These are phyloP conservation scores for Penicillium italicum DNA, from an alignment of 2,329 filamentous ascomycete species.

Conservation along the genomic window DNA sequence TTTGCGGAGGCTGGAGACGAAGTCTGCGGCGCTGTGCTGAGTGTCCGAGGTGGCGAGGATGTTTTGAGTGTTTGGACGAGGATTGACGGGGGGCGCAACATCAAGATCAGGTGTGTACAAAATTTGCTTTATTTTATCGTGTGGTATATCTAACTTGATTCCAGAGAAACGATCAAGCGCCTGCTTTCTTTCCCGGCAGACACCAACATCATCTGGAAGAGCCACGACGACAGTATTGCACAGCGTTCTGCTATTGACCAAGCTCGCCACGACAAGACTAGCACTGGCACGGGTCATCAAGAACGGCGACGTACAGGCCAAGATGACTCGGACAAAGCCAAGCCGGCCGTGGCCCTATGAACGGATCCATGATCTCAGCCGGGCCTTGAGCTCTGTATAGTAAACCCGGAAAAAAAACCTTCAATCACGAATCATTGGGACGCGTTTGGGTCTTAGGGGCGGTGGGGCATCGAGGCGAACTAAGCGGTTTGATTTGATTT, in stretches of 20 bases:
- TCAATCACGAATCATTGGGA: slow-evolving; percentile 35
- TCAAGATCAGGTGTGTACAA: slow-evolving; percentile 80
- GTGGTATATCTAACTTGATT: slow-evolving; percentile 17
- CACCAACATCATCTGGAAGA: slow-evolving; percentile 92
- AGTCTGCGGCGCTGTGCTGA: slow-evolving; percentile 90
- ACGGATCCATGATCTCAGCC: slow-evolving; percentile 19
- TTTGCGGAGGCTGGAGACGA: slow-evolving; percentile 91
- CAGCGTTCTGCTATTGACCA: slow-evolving; percentile 88
- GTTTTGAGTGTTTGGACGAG: slow-evolving; percentile 97
- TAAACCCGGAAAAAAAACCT: slow-evolving; percentile 31
- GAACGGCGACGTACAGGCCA: slow-evolving; percentile 45
- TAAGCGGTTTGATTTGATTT: slow-evolving; percentile 36
- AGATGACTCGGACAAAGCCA: slow-evolving; percentile 47
- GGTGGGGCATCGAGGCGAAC: slow-evolving; percentile 40
- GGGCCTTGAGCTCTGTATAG: slow-evolving; percentile 38
- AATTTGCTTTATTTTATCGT: slow-evolving; percentile 2
- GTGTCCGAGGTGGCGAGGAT: slow-evolving; percentile 91
- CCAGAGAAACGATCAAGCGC: slow-evolving; percentile 88
- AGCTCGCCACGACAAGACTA: slow-evolving; percentile 77
- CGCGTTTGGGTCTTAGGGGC: slow-evolving; percentile 35
- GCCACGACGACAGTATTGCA: slow-evolving; percentile 91
- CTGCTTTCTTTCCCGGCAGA: slow-evolving; percentile 80
- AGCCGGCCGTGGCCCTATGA: slow-evolving; percentile 32
- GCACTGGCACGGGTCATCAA: slow-evolving; percentile 33
- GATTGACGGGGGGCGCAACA: slow-evolving; percentile 85